Conservation (phyloP, 345 rosid genomes). For the Camelina laxa region DNA sequence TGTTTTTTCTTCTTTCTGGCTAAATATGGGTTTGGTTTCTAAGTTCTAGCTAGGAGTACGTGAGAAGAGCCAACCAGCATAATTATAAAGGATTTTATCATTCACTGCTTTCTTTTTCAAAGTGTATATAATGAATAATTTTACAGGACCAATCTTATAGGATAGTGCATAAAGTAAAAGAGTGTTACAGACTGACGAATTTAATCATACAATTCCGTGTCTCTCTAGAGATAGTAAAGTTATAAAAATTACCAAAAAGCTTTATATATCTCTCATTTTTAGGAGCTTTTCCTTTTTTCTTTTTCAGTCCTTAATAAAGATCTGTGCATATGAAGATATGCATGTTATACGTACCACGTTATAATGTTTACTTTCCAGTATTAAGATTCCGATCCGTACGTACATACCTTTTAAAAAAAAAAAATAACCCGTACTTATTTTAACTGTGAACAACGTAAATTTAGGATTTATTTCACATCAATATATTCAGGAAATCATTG, state of each 20-base stretch:
- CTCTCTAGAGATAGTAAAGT: slow-evolving; percentile 40
- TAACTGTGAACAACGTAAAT: neutral
- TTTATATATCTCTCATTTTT: slow-evolving; percentile 43
- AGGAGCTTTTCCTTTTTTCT: slow-evolving; percentile 43
- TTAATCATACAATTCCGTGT: slow-evolving; percentile 48
- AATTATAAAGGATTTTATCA: slow-evolving; percentile 3
- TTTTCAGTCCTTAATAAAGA: slow-evolving; percentile 45
- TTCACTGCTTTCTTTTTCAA: neutral
- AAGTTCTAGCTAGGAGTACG: neutral
- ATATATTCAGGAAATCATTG: neutral
- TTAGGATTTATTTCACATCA: slow-evolving; percentile 4
- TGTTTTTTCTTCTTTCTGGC: neutral
- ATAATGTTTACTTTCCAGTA: slow-evolving; percentile 34
- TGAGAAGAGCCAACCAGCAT: slow-evolving; percentile 16
- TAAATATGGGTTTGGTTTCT: slow-evolving; percentile 5
- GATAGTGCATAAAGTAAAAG: slow-evolving; percentile 40
- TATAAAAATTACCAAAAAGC: slow-evolving; percentile 38
- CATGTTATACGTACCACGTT: slow-evolving; percentile 43
- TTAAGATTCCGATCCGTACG: slow-evolving; percentile 46
- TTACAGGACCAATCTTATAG: slow-evolving; percentile 29
- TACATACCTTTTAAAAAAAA: neutral
- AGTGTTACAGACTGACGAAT: slow-evolving; percentile 34
- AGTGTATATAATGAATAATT: neutral
- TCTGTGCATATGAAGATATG: slow-evolving; percentile 39
- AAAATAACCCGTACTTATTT: neutral